Conservation (phyloP, 495 filamentous ascomycete genomes). For the Penicillium malachiteum region DNA sequence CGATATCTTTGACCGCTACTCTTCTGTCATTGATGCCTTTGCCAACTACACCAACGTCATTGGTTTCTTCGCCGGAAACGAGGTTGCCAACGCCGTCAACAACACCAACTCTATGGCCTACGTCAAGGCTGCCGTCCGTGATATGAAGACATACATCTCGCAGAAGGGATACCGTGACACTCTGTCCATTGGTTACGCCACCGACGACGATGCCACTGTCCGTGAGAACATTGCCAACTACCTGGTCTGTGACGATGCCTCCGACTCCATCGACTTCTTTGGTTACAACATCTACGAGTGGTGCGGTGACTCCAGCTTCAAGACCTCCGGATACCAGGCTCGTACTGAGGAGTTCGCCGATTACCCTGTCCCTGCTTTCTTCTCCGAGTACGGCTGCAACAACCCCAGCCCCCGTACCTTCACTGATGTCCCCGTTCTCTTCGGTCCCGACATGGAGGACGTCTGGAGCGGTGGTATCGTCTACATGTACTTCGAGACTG, state of each 20-base stretch:
- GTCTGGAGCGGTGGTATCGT: conserved; percentile 96
- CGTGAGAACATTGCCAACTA: conserved; percentile 78
- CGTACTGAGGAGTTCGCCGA: conserved; percentile 80
- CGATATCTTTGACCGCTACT: conserved; percentile 77
- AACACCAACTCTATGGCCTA: conserved; percentile 88
- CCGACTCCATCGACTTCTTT: conserved; percentile 86
- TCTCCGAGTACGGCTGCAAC: conserved; percentile 98
- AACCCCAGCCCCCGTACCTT: conserved; percentile 71
- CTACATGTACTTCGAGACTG: conserved; percentile 97
- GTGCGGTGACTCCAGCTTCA: conserved; percentile 81
- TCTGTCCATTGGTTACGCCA: conserved; percentile 90
- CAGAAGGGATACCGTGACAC: conserved; percentile 63
- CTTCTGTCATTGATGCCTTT: conserved; percentile 79
- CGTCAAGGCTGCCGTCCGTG: conserved; percentile 96
- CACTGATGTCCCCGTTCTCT: conserved; percentile 81
- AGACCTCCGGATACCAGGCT: conserved; percentile 71
- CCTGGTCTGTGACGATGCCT: conserved; percentile 80
- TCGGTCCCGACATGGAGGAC: conserved; percentile 72
- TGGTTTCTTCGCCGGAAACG: conserved; percentile 97
- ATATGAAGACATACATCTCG: conserved; percentile 92
- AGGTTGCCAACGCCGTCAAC: conserved; percentile 81
- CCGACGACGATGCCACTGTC: conserved; percentile 84
- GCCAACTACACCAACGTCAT: conserved; percentile 82
- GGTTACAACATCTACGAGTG: conserved; percentile 99
- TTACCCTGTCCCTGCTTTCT: conserved; percentile 93